Conservation (phyloP, 2,329 filamentous ascomycete genomes). For the Pseudomassariella vexata region DNA sequence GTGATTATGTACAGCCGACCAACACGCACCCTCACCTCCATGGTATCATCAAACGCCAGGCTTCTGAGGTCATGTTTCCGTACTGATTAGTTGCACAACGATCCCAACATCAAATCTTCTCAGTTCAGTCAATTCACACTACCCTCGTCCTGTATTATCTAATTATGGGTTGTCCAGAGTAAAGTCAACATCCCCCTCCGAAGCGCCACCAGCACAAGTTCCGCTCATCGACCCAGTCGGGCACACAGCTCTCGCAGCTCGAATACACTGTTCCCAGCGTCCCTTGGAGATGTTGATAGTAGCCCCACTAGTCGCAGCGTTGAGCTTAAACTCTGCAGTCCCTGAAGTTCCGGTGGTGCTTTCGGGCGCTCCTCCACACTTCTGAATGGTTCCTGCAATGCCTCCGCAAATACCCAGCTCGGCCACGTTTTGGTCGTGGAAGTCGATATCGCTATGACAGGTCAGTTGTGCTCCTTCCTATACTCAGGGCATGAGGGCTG, state of each 20-base stretch:
- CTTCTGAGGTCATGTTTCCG: too few species aligned
- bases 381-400: constrained; percentile 37
- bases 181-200: constrained; percentile 38
- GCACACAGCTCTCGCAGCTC: constrained; percentile 45
- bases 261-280: constrained; percentile 47
- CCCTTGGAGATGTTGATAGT: constrained; percentile 48
- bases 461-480: too few species aligned
- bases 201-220: constrained; percentile 42
- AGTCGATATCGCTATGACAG: constrained; percentile 32
- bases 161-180: constrained; percentile 26
- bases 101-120: too few species aligned
- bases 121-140: too few species aligned
- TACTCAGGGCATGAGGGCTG: too few species aligned
- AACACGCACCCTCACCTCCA: too few species aligned
- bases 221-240: constrained; percentile 41
- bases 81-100: too few species aligned
- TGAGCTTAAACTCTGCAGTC: constrained; percentile 42
- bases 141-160: too few species aligned
- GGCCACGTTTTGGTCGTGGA: constrained; percentile 43
- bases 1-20: too few species aligned
- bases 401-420: constrained; percentile 46
- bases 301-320: constrained; percentile 32
- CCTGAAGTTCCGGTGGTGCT: constrained; percentile 39
- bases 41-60: too few species aligned
- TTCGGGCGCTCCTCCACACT: constrained; percentile 38